A percentile compares a stretch with the other conserved stretches of the same genome.
phyloP scores from a whole-genome alignment of 345 rosid species.

The Salix viminalis region DNA sequence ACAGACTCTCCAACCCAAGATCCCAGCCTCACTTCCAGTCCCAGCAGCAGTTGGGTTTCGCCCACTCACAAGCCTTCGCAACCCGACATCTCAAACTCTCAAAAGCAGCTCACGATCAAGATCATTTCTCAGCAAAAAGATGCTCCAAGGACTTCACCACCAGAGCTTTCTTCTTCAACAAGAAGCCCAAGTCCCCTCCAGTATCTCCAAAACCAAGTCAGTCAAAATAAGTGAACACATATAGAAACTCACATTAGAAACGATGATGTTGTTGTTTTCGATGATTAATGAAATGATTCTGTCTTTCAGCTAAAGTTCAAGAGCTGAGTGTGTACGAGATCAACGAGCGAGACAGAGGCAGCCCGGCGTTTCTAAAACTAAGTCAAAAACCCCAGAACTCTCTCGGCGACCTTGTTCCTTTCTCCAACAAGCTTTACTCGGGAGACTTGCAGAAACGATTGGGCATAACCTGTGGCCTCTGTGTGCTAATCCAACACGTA shows the following conservation, averaged over 20 bases:
- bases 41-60: slow-evolving; percentile 10
- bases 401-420: slow-evolving; percentile 52
- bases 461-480: slow-evolving; percentile 14
- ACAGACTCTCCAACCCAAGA: not conserved
- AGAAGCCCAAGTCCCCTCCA: not conserved
- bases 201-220: slow-evolving; percentile 8
- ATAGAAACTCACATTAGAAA: not conserved
- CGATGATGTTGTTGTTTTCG: not conserved
- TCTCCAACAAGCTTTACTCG: slow-evolving; percentile 38
- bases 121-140: not conserved
- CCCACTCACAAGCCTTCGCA: slow-evolving; percentile 4
- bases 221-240: not conserved
- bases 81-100: slow-evolving; percentile 7
- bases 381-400: slow-evolving; percentile 34
- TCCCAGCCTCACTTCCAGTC: not conserved
- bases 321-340: slow-evolving; percentile 50
- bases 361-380: slow-evolving; percentile 45
- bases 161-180: slow-evolving; percentile 13
- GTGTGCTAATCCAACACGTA: slow-evolving; percentile 19
- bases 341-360: slow-evolving; percentile 48
- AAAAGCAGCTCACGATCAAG: not conserved
- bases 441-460: slow-evolving; percentile 22
- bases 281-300: not conserved
- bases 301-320: slow-evolving; percentile 31
- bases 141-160: slow-evolving; percentile 1